Evolutionary conservation across 2,329 filamentous ascomycete species (phyloP).

Genomic region (Cordyceps tenuipes): DNA sequence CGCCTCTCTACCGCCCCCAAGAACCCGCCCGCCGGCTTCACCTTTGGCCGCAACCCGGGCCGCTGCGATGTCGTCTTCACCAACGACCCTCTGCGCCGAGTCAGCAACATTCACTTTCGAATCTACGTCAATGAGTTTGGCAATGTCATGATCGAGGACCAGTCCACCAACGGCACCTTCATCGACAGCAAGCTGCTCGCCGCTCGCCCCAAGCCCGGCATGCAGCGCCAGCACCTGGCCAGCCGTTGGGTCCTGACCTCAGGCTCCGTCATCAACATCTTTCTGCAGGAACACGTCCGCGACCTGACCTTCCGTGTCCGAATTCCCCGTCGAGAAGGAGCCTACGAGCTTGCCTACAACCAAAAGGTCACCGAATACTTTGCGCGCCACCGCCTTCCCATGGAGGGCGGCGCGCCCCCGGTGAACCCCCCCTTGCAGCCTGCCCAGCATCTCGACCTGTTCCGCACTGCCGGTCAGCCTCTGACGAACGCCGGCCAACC

Average conservation of each 20-base stretch:
- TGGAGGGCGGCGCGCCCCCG: conserved; percentile 1
- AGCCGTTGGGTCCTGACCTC: conserved; percentile 56
- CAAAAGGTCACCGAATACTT: conserved; percentile 64
- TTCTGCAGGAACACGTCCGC: conserved; percentile 39
- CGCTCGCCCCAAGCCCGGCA: conserved; percentile 26
- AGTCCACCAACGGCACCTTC: conserved; percentile 90
- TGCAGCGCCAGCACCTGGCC: conserved; percentile 25
- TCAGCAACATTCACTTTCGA: conserved; percentile 94
- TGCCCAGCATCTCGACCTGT: conserved; percentile 21
- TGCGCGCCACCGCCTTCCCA: conserved; percentile 23
- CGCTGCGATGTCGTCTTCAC: conserved; percentile 66
- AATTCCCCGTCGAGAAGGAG: conserved; percentile 66
- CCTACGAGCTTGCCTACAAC: conserved; percentile 56
- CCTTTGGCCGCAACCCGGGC: conserved; percentile 68
- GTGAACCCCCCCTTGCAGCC: not conserved
- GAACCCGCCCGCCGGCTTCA: conserved; percentile 63
- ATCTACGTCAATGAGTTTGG: conserved; percentile 85
- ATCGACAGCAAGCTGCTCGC: conserved; percentile 66
- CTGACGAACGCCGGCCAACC: not conserved
- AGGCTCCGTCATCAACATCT: conserved; percentile 66
- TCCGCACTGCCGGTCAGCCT: conserved; percentile 12
- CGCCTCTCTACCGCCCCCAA: conserved; percentile 68
- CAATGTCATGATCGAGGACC: conserved; percentile 84
- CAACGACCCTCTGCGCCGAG: conserved; percentile 58
- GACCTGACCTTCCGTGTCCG: conserved; percentile 79